Conservation (phyloP, 129 eudicot species). For the Heracleum sosnowskyi region DNA sequence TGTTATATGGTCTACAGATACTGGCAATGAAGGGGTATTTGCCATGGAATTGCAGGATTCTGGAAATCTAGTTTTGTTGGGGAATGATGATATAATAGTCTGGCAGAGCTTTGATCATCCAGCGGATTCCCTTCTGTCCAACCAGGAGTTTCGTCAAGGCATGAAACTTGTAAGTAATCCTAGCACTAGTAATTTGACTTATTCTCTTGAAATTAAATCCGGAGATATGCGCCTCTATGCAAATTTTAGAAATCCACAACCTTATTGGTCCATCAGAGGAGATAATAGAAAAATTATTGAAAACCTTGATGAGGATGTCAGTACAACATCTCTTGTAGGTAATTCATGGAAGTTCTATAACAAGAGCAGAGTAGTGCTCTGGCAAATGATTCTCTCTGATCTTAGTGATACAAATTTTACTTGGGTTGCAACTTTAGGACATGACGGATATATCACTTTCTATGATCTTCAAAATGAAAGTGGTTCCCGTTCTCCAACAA, state of each 20-base stretch:
- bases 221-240: conserved; percentile 58
- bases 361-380: conserved; percentile 34
- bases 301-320: conserved; percentile 30
- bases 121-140: conserved; percentile 48
- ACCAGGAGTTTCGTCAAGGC: conserved; percentile 55
- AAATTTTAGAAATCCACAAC: conserved; percentile 45
- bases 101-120: conserved; percentile 90
- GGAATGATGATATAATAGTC: conserved; percentile 33
- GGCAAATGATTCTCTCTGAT: conserved; percentile 45
- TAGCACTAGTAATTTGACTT: conserved; percentile 37
- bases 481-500: conserved; percentile 19
- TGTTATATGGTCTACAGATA: conserved; percentile 56
- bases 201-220: conserved; percentile 39
- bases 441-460: conserved; percentile 57
- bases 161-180: conserved; percentile 58
- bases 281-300: conserved; percentile 55
- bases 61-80: conserved; percentile 66
- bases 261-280: conserved; percentile 67
- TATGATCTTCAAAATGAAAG: conserved; percentile 30
- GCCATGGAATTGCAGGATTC: conserved; percentile 52
- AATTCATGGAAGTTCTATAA: conserved; percentile 80
- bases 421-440: conserved; percentile 56
- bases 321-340: conserved; percentile 30
- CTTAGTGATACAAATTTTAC: conserved; percentile 36
- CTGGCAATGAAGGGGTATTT: conserved; percentile 44